These are phyloP conservation scores for Lactifluus hygrophoroides DNA, from an alignment of 768 basidiomycete species.

Conservation along the genomic window DNA sequence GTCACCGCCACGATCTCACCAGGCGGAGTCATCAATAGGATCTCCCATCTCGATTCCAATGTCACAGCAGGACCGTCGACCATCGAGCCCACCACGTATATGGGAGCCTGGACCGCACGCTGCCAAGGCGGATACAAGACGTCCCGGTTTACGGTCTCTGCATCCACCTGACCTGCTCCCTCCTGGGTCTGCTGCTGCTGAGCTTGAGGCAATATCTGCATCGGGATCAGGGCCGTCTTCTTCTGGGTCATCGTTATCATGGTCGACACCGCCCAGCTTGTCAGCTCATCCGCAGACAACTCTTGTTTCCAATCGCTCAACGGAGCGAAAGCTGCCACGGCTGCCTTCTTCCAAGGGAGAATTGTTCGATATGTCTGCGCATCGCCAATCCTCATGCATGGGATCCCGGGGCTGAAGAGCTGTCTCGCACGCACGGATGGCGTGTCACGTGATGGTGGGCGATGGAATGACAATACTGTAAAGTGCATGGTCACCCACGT, in stretches of 20 bases:
- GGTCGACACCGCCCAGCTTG: not conserved
- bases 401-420: not conserved
- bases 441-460: not conserved
- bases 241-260: not conserved
- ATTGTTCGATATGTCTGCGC: not conserved
- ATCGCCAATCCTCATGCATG: not conserved
- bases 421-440: not conserved
- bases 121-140: not conserved
- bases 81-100: slow-evolving; percentile 2
- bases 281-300: not conserved
- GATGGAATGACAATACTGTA: not conserved
- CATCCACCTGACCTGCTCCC: not conserved
- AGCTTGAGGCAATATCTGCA: not conserved
- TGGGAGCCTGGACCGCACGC: slow-evolving; percentile 13
- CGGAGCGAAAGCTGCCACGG: not conserved
- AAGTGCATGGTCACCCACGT: not conserved
- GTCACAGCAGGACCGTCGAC: not conserved
- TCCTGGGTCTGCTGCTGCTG: not conserved
- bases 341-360: not conserved
- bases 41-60: not conserved
- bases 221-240: not conserved
- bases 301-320: not conserved
- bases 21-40: not conserved
- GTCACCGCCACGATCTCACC: not conserved
- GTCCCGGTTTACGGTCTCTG: not conserved